Base-by-base conservation (phyloP, 2,329 filamentous ascomycete genomes). In the Pseudocercospora fijiensis region DNA sequence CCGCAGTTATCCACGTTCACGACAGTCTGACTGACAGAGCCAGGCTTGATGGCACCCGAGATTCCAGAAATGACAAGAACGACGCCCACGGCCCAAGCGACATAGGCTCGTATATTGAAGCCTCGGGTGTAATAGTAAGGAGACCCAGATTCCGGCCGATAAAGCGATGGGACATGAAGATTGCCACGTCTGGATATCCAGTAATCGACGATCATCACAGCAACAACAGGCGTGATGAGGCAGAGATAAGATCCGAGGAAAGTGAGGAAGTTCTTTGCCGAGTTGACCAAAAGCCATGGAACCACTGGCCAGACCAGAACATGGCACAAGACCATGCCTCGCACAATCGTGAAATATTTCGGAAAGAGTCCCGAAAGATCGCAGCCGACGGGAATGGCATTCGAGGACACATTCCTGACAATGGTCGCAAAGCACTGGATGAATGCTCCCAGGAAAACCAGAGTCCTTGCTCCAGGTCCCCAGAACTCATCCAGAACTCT, bases 221-320 rank as follows among this genome's bases (percentile, higher is more conserved):
- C 74, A 41, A 72, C 73, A 5, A 80, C 73, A 0, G 80, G 79
- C 57, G 75, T 76, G 63, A 81, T 66, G 69, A 81, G 80, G 56
- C 78, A 75, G 7, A 74, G 73, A 63, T 80, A 81, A 1, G 73
- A 76, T 5, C 75, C 75, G 0, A 81, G 68, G 65, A 81, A 81
- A 4, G 77, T 80, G 1, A 80, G 67, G 65, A 82, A 80, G 10
- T 73, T 74, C 11, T 71, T 65, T 0, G 79, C 79, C 1, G 72
- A 77, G 26, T 74, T 73, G 53, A 81, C 73, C 2, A 82, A 73
- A 45, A 79, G 74, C 80, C 80, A 82, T 0, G 79, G 79, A 11
- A 78, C 74, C 5, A 79, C 70, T 0, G 74, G 69, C 6, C 74
- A 70, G 6, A 74, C 74, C 8, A 80, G 66, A 1, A 81, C 55